Percentiles rank a stretch among this genome's conserved stretches.
Conservation (phyloP, 2,329 filamentous ascomycete genomes). For the Ophiostoma tasmaniense region DNA sequence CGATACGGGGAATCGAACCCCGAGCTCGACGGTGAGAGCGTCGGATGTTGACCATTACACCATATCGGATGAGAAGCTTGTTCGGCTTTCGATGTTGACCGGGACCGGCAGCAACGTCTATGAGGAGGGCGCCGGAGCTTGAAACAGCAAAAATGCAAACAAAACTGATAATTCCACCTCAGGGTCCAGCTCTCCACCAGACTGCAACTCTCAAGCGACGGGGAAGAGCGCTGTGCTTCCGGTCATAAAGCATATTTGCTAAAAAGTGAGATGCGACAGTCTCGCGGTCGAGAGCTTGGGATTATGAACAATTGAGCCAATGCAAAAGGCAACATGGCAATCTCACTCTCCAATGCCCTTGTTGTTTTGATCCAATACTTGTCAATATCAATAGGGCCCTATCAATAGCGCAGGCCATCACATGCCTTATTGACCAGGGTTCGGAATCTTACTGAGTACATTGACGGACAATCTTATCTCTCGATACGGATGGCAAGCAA, state of each 20-base stretch:
- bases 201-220: not conserved
- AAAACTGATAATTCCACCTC: too few species aligned
- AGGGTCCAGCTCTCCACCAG: not conserved
- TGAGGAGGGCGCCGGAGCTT: not conserved
- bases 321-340: not conserved
- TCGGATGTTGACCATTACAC: constrained; percentile 20
- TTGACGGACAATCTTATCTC: not conserved
- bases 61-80: constrained; percentile 1
- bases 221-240: not conserved
- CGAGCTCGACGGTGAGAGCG: constrained; percentile 21
- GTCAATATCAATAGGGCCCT: not conserved
- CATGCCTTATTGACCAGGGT: not conserved
- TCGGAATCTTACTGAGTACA: not conserved
- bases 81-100: not conserved
- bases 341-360: not conserved
- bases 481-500: not conserved
- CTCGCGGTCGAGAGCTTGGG: not conserved
- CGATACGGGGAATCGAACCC: constrained; percentile 21
- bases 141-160: not conserved
- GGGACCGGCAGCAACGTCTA: not conserved
- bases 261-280: not conserved
- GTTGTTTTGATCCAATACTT: not conserved
- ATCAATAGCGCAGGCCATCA: not conserved
- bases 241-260: not conserved
- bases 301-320: not conserved